Evolutionary conservation across 2,329 filamentous ascomycete genomes (phyloP).

Genomic region (Aspergillus pseudoterreus): DNA sequence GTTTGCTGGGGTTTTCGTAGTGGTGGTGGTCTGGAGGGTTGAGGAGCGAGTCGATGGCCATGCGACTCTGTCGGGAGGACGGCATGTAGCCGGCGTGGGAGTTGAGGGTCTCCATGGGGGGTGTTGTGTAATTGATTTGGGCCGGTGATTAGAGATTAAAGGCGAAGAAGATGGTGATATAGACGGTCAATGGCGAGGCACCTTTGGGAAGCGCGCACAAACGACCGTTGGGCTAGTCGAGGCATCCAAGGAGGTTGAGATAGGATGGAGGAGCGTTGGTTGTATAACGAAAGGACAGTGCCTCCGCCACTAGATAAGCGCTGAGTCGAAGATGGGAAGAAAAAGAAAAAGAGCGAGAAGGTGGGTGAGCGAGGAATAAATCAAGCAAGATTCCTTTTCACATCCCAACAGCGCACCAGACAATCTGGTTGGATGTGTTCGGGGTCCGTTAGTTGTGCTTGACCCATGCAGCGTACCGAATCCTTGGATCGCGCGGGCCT

Average conservation of each 20-base stretch:
- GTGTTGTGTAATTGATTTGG: neutral
- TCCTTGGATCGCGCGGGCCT: conserved; percentile 17
- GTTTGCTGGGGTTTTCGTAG: neutral
- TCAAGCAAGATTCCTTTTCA: conserved; percentile 6
- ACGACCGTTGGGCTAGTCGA: neutral
- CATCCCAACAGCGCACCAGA: conserved; percentile 19
- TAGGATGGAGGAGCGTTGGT: neutral
- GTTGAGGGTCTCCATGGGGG: conserved; percentile 10
- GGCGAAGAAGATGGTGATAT: neutral
- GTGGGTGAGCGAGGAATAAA: conserved; percentile 1
- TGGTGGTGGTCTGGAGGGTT: conserved; percentile 23
- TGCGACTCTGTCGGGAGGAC: conserved; percentile 26
- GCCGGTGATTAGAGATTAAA: no score
- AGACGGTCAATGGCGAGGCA: neutral
- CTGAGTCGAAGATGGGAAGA: neutral
- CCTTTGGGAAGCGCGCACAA: neutral
- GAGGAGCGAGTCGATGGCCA: conserved; percentile 33
- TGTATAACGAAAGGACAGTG: neutral
- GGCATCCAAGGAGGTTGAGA: neutral
- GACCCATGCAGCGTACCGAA: conserved; percentile 24
- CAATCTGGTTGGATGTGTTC: conserved; percentile 16
- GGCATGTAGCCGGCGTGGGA: conserved; percentile 12
- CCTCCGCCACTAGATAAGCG: neutral
- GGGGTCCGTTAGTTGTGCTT: conserved; percentile 18
- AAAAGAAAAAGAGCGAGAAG: conserved; percentile 2